Evolutionary conservation across 1,284 basidiomycete species (phyloP).

Genomic region (Tylopilus orsonianus): DNA sequence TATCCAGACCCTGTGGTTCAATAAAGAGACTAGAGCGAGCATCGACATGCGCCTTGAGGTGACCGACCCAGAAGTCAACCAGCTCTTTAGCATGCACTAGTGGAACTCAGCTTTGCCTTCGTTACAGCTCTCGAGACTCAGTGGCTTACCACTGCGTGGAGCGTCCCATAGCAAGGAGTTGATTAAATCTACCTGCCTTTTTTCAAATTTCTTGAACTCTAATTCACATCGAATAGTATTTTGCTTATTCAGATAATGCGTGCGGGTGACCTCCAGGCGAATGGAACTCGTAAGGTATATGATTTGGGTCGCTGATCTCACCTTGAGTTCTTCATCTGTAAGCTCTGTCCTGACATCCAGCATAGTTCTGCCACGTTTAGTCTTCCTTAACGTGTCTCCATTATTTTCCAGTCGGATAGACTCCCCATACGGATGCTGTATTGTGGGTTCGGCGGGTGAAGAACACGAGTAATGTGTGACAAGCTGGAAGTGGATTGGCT

Average conservation of each 20-base stretch:
- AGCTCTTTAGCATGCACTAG: conserved; percentile 64
- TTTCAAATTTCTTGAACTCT: conserved; percentile 54
- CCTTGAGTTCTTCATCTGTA: conserved; percentile 77
- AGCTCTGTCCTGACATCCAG: conserved; percentile 72
- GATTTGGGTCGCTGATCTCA: conserved; percentile 22
- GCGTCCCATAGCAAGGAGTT: conserved; percentile 68
- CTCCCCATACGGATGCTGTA: neutral
- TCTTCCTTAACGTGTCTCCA: conserved; percentile 33
- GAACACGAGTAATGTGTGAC: conserved; percentile 31
- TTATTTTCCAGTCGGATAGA: conserved; percentile 21
- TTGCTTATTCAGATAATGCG: conserved; percentile 66
- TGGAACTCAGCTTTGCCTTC: conserved; percentile 8
- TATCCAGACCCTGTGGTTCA: conserved; percentile 36
- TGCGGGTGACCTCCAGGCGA: conserved; percentile 52
- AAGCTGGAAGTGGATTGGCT: conserved; percentile 12
- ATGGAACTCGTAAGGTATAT: conserved; percentile 1
- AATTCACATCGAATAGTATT: conserved; percentile 49
- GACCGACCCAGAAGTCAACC: conserved; percentile 69
- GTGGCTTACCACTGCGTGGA: conserved; percentile 58
- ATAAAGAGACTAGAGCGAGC: conserved; percentile 53
- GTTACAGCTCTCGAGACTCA: neutral
- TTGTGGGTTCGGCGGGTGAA: neutral
- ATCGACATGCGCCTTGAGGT: conserved; percentile 66
- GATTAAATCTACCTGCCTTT: conserved; percentile 51
- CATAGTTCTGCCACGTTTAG: conserved; percentile 43